Percentiles rank a stretch among this genome's conserved stretches.
These are phyloP conservation scores for Aphanocladium album DNA, from an alignment of 2,329 filamentous ascomycete species.

Conservation along the genomic window DNA sequence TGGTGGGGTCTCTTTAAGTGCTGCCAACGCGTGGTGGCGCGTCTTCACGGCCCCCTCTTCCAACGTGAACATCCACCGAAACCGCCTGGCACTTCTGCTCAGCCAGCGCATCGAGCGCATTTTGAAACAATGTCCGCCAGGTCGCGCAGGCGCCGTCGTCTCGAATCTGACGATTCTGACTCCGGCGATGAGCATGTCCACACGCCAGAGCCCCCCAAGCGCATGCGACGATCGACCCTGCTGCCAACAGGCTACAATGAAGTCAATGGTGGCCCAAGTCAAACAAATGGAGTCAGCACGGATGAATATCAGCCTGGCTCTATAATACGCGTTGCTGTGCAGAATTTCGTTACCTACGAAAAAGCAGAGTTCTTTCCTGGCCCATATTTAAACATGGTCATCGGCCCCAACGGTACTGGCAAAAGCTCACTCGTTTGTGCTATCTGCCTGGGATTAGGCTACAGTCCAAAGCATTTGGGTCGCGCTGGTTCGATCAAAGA, in stretches of 20 bases:
- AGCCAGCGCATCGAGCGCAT: not conserved
- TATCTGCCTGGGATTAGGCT: conserved; percentile 89
- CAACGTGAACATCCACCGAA: not conserved
- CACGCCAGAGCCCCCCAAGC: conserved; percentile 29
- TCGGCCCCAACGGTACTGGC: conserved; percentile 96
- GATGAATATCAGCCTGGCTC: conserved; percentile 65
- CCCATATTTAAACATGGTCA: conserved; percentile 95
- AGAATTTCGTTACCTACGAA: conserved; percentile 93
- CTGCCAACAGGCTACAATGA: not conserved
- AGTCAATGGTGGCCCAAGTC: conserved; percentile 10
- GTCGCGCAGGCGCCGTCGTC: conserved; percentile 39
- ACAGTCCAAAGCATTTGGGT: conserved; percentile 73
- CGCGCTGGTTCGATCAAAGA: conserved; percentile 80
- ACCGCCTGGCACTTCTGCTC: not conserved
- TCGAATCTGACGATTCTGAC: conserved; percentile 33
- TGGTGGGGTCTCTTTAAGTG: conserved; percentile 8
- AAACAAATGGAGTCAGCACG: conserved; percentile 17
- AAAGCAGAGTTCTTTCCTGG: conserved; percentile 87
- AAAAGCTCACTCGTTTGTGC: conserved; percentile 97
- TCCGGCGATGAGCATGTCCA: conserved; percentile 27
- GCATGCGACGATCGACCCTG: conserved; percentile 27
- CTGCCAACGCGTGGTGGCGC: conserved; percentile 5
- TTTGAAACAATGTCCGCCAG: conserved; percentile 23
- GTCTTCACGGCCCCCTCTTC: conserved; percentile 1
- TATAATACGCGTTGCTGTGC: conserved; percentile 79